These are phyloP conservation scores for Xylariaceae sp. DNA, from an alignment of 2,329 filamentous ascomycete genomes.

Conservation along the genomic window DNA sequence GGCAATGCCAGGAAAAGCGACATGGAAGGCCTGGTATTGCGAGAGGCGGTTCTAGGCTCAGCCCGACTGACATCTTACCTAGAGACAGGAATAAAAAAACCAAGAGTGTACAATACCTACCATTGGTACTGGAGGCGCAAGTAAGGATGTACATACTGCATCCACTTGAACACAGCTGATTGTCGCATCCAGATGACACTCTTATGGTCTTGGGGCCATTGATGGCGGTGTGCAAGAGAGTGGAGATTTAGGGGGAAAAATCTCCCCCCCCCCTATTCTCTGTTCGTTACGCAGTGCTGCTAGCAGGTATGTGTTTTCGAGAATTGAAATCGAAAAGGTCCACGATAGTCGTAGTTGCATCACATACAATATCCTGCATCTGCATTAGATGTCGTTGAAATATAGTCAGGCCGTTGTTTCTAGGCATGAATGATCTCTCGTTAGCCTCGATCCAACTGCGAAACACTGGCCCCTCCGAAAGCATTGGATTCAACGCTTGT, in stretches of 20 bases:
- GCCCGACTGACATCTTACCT: background rate
- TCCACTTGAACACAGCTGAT: conserved; percentile 8
- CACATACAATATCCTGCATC: background rate
- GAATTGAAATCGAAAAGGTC: background rate
- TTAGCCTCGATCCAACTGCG: conserved; percentile 29
- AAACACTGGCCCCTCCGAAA: conserved; percentile 33
- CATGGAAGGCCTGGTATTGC: background rate
- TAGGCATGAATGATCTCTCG: conserved; percentile 28
- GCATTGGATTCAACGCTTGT: conserved; percentile 39
- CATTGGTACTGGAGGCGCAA: background rate
- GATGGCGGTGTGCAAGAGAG: conserved; percentile 26
- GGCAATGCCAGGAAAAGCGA: background rate
- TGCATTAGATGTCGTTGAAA: conserved; percentile 25
- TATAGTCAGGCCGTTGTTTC: conserved; percentile 24
- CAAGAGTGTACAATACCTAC: background rate
- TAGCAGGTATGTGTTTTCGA: too few relatives aligned
- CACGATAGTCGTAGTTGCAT: background rate
- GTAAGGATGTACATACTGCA: background rate
- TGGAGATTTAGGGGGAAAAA: conserved; percentile 13
- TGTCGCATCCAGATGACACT: conserved; percentile 5
- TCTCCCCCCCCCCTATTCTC: background rate
- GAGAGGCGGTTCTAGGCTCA: background rate
- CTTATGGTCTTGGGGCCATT: conserved; percentile 13
- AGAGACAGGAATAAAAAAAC: background rate
- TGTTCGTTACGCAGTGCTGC: background rate